phyloP scores from a whole-genome alignment of 1,139 yeast genomes.

The Eremothecium sinecaudum region DNA sequence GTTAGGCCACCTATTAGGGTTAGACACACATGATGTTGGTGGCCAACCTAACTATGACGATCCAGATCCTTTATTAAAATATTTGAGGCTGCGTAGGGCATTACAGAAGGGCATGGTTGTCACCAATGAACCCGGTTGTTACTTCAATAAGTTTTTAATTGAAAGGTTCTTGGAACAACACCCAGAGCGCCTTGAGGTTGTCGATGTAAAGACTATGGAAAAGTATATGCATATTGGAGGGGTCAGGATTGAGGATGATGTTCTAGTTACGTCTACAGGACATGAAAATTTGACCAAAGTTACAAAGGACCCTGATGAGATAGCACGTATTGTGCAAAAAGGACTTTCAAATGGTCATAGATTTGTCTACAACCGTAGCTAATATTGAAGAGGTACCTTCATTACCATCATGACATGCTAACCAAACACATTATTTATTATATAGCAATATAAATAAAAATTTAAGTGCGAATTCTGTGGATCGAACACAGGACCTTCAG shows the following conservation, averaged over 20 bases:
- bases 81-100: constrained; percentile 70
- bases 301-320: constrained; percentile 77
- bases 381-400: background rate
- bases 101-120: constrained; percentile 73
- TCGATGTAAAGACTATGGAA: constrained; percentile 56
- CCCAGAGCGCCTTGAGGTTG: constrained; percentile 48
- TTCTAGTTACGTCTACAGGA: constrained; percentile 67
- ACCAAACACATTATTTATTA: background rate
- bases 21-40: constrained; percentile 95
- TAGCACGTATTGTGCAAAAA: constrained; percentile 60
- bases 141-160: constrained; percentile 75
- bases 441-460: constrained; percentile 11
- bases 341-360: constrained; percentile 58
- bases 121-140: constrained; percentile 92
- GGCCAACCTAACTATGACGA: constrained; percentile 81
- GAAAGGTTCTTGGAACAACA: constrained; percentile 50
- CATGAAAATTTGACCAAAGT: constrained; percentile 72
- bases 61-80: constrained; percentile 61
- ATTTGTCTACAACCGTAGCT: constrained; percentile 43
- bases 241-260: constrained; percentile 91
- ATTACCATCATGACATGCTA: too few relatives aligned
- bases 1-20: constrained; percentile 82
- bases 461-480: constrained; percentile 68
- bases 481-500: constrained; percentile 91
- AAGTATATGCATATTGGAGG: constrained; percentile 88